Evolutionary conservation across 371 early-diverging fungal genomes (phyloP).

Genomic region (Circinella umbellata): DNA sequence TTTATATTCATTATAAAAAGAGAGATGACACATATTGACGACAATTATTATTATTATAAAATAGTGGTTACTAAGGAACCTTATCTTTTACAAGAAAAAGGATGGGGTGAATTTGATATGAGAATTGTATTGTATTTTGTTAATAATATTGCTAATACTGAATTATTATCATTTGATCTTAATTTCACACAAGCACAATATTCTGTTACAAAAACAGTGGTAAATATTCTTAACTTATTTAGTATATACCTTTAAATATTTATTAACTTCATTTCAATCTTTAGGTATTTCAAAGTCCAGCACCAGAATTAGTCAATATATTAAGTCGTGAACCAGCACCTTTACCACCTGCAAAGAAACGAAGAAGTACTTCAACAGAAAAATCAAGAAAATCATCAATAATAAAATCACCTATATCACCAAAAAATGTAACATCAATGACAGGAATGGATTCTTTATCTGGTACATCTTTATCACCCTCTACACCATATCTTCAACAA

Average conservation of each 20-base stretch:
- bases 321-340: slow-evolving; percentile 8
- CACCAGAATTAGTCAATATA: slow-evolving; percentile 28
- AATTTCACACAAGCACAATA: slow-evolving; percentile 61
- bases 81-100: slow-evolving; percentile 54
- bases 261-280: background rate
- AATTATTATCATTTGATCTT: slow-evolving; percentile 60
- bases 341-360: slow-evolving; percentile 3
- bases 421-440: background rate
- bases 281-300: slow-evolving; percentile 31
- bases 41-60: background rate
- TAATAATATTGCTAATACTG: slow-evolving; percentile 49
- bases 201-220: slow-evolving; percentile 50
- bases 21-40: background rate
- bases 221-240: slow-evolving; percentile 16
- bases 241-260: background rate
- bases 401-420: slow-evolving; percentile 7
- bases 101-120: slow-evolving; percentile 78
- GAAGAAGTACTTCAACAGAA: slow-evolving; percentile 15
- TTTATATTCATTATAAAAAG: too few relatives aligned
- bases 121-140: slow-evolving; percentile 60
- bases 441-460: background rate
- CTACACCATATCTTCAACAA: slow-evolving; percentile 23
- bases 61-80: slow-evolving; percentile 68
- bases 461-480: slow-evolving; percentile 18
- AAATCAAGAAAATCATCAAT: slow-evolving; percentile 1